phyloP scores from a whole-genome alignment of 441 rosid genomes.

The Populus tomentosa region DNA sequence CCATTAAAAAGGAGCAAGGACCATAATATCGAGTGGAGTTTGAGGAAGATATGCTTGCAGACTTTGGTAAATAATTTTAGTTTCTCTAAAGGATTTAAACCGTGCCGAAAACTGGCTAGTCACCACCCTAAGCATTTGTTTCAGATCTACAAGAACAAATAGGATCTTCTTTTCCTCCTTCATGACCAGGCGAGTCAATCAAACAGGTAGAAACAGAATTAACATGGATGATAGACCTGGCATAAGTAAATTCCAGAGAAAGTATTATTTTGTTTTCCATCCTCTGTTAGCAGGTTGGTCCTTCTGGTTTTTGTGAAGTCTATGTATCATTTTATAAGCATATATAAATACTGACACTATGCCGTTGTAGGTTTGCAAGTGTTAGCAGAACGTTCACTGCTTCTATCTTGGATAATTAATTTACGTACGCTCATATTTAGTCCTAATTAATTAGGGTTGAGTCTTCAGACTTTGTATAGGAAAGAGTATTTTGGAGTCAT shows the following conservation, averaged over 20 bases:
- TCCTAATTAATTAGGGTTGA: too few species aligned
- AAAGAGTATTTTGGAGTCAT: too few species aligned
- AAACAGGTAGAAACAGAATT: background rate
- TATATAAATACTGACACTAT: too few species aligned
- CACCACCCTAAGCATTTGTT: constrained; percentile 69
- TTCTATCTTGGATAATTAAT: too few species aligned
- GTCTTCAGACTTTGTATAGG: too few species aligned
- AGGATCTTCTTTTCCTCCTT: constrained; percentile 51
- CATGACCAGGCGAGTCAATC: background rate
- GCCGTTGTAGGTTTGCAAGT: too few species aligned
- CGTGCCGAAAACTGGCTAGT: constrained; percentile 44
- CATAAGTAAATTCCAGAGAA: background rate
- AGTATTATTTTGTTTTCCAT: background rate
- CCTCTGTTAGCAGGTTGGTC: background rate
- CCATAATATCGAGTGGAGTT: constrained; percentile 40
- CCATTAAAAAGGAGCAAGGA: constrained; percentile 40
- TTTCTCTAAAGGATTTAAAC: constrained; percentile 28
- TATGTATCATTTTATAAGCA: too few species aligned
- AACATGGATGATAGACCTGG: background rate
- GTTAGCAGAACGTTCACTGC: too few species aligned
- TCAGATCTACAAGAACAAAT: constrained; percentile 50
- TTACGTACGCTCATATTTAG: too few species aligned
- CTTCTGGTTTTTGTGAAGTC: background rate
- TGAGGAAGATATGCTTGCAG: constrained; percentile 70
- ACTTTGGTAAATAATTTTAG: constrained; percentile 46